Base-by-base conservation (phyloP, 1,284 basidiomycete species). In the Ustilago nuda region DNA sequence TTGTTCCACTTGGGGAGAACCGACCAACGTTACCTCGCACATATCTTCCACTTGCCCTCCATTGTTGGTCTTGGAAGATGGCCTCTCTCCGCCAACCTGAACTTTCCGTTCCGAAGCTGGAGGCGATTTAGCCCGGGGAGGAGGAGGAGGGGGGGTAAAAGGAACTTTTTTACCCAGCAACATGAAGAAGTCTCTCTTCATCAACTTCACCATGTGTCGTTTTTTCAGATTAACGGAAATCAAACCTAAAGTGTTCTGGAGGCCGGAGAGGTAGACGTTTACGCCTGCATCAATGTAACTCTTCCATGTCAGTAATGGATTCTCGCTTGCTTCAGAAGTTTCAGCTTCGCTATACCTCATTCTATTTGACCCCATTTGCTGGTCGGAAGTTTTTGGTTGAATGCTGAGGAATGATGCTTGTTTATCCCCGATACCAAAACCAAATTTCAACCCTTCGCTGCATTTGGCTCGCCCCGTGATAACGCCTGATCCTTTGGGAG, bases 1-100 rank as follows among this genome's bases (percentile, higher is more conserved):
- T 0, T 39, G 11, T 15, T 76, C 73, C 7, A 76, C 68, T 33
- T 65, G 53, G 1, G 61, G 56, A 33, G 56, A 67, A 7, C 73
- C 73, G 13, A 71, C 46, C 8, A 76, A 19, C 0, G 57, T 36
- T 3, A 75, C 30, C 3, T 46, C 50, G 55, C 72, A 75, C 4
- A 58, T 36, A 4, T 60, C 23, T 11, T 19, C 32, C n/a, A 32
- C 19, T 17, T 30, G 43, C 45, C 35, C 35, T 33, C 19, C 32
- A 32, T 56, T 33, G 32, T 37, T n/a, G 32, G 13, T 7, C 17
- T 46, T 7, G n/a, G 13, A 19, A 17, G 23, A 27, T 19, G 19
- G 19, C 19, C 19, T 19, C 19, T 19, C 19, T 19, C 19, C 19
- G 19, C 19, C 19, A 19, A 1, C 1, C 19, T 19, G 19, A 19